Evolutionary conservation across 768 basidiomycete genomes (phyloP).

Genomic region (Cubamyces sp.): DNA sequence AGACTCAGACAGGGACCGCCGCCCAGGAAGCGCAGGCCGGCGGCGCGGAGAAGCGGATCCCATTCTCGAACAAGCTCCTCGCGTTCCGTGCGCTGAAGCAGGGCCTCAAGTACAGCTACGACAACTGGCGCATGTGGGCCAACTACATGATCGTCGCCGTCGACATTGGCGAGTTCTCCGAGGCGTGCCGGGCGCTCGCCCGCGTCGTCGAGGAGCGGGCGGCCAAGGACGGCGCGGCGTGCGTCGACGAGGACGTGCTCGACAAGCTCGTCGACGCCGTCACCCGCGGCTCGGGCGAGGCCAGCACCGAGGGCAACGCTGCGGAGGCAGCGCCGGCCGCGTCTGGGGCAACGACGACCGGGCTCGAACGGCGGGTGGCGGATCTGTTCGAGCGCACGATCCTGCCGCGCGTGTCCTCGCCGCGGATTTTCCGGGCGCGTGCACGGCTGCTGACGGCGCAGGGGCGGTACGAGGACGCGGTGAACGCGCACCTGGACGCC

Average conservation of each 20-base stretch:
- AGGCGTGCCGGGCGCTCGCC: constrained; percentile 81
- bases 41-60: constrained; percentile 40
- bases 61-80: constrained; percentile 78
- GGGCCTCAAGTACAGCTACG: constrained; percentile 81
- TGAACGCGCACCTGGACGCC: constrained; percentile 83
- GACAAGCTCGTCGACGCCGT: constrained; percentile 90
- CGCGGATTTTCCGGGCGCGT: constrained; percentile 82
- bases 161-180: constrained; percentile 90
- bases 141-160: constrained; percentile 96
- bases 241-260: constrained; percentile 85
- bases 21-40: constrained; percentile 13
- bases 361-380: constrained; percentile 66
- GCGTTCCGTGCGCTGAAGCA: constrained; percentile 94
- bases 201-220: constrained; percentile 82
- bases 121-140: constrained; percentile 98
- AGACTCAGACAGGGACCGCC: constrained; percentile 19
- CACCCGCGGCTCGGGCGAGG: constrained; percentile 54
- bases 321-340: constrained; percentile 24
- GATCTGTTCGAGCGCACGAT: constrained; percentile 79
- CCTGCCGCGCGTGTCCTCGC: constrained; percentile 78
- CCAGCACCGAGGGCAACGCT: constrained; percentile 30
- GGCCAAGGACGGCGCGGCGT: constrained; percentile 49
- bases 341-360: constrained; percentile 63
- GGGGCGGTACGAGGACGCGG: constrained; percentile 69
- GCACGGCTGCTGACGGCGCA: constrained; percentile 81